Evolutionary conservation across 2,329 filamentous ascomycete genomes (phyloP).

Genomic region (Exserohilum rostratum): DNA sequence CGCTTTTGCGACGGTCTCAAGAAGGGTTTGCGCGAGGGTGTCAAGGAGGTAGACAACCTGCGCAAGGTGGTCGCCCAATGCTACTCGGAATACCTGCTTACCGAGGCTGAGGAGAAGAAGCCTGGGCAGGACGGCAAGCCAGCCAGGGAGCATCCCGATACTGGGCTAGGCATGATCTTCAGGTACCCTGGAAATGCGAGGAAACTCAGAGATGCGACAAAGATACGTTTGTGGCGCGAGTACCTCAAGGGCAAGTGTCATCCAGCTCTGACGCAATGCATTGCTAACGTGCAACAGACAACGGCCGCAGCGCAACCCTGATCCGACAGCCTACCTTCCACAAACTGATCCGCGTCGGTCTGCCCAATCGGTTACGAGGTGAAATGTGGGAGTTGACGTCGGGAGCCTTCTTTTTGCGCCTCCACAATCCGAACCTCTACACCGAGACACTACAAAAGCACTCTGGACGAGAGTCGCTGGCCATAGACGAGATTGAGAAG

Average conservation of each 20-base stretch:
- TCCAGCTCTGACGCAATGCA: neutral
- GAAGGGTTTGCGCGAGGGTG: conserved; percentile 81
- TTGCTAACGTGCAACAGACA: conserved; percentile 62
- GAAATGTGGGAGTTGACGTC: conserved; percentile 97
- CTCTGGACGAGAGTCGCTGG: conserved; percentile 84
- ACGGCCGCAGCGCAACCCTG: conserved; percentile 88
- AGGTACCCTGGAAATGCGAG: conserved; percentile 93
- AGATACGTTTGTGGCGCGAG: conserved; percentile 97
- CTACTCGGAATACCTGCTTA: conserved; percentile 72
- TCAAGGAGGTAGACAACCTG: conserved; percentile 85
- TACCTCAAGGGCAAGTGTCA: conserved; percentile 70
- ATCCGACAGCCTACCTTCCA: conserved; percentile 97
- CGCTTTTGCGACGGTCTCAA: conserved; percentile 96
- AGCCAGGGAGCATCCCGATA: conserved; percentile 76
- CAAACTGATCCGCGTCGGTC: conserved; percentile 91
- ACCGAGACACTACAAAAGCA: conserved; percentile 83
- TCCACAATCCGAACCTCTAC: conserved; percentile 85
- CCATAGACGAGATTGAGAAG: conserved; percentile 99
- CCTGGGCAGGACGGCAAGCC: conserved; percentile 44
- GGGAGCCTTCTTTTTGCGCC: conserved; percentile 84
- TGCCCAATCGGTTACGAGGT: conserved; percentile 89
- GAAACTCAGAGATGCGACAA: conserved; percentile 91
- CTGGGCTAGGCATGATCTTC: conserved; percentile 89
- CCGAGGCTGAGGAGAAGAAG: conserved; percentile 49
- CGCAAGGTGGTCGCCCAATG: conserved; percentile 80